Base-by-base conservation (phyloP, 495 filamentous ascomycete genomes). In the Physcia stellaris region DNA sequence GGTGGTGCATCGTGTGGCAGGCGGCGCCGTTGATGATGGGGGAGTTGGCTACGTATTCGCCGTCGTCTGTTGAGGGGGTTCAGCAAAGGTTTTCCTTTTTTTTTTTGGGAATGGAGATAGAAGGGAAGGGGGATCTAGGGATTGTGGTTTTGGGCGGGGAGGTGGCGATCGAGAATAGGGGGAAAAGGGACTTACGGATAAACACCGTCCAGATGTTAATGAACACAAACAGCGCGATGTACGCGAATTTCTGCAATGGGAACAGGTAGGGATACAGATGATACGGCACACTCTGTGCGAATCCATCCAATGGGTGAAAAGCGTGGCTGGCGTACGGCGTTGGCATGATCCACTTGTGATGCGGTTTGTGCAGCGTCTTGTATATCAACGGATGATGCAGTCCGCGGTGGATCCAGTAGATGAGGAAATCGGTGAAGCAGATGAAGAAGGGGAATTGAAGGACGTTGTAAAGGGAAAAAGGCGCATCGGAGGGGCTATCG, bases 281-380 rank as follows among this genome's bases (percentile, higher is more conserved):
- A 66, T 95, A 95, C 0, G 88, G 88, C 20, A 94, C 49, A 50
- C 81, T 81, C 65, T 95, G 90, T n/a, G 79, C 68, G 64, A 76
- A 95, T 53, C 90, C 90, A 59, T 96, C 88, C 26, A 94, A 48
- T 1, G 88, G 90, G 66, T 96, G 87, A 71, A 96, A 95, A 37
- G 88, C 88, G 62, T 93, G 80, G 37, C 76, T 80, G 9, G 88
- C 90, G 56, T 71, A 95, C 9, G 88, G 88, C 5, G 86, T 94
- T 4, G 90, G 90, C 85, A 95, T 92, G 62, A 96, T 94, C 90
- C 88, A 95, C 64, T 94, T 94, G 76, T 96, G 88, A 66, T 96
- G 90, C 36, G 84, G 79, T 70, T 96, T 96, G 71, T 96, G 88
- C 16, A 96, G 71, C 33, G 61, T 64, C 66, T 83, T 88, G 74